Conservation (phyloP, 352 stramenopile genomes). For the Aphanomyces astaci region DNA sequence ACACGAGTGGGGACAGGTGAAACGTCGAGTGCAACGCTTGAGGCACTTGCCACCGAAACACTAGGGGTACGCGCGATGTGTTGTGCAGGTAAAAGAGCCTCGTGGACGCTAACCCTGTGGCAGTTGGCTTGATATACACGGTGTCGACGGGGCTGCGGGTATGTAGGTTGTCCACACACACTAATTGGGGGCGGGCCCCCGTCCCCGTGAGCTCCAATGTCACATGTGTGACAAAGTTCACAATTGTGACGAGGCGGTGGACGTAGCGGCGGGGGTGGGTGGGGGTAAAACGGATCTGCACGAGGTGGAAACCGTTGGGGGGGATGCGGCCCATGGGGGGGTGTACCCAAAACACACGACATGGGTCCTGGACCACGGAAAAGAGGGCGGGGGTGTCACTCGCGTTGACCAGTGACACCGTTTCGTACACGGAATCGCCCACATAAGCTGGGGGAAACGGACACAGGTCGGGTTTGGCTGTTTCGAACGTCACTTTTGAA, state of each 20-base stretch:
- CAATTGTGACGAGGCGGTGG: constrained; percentile 51
- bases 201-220: constrained; percentile 48
- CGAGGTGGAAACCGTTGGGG: constrained; percentile 72
- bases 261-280: constrained; percentile 39
- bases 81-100: constrained; percentile 60
- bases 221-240: constrained; percentile 62
- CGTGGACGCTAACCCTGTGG: constrained; percentile 56
- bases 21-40: constrained; percentile 52
- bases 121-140: constrained; percentile 81
- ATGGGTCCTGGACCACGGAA: constrained; percentile 52
- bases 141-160: constrained; percentile 23
- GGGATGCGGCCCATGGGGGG: constrained; percentile 56
- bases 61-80: constrained; percentile 73
- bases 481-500: constrained; percentile 63
- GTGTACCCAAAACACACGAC: constrained; percentile 61
- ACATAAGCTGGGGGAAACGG: constrained; percentile 83
- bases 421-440: constrained; percentile 86
- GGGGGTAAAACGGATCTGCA: constrained; percentile 67
- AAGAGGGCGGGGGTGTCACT: constrained; percentile 87
- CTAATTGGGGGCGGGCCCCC: constrained; percentile 45
- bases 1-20: constrained; percentile 52
- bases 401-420: constrained; percentile 74
- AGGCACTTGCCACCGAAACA: constrained; percentile 75
- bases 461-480: constrained; percentile 42
- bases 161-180: constrained; percentile 28